A percentile compares a stretch with the other conserved stretches of the same genome.
Conservation (phyloP, 2,329 filamentous ascomycete genomes). For the Fonsecaea monophora region DNA sequence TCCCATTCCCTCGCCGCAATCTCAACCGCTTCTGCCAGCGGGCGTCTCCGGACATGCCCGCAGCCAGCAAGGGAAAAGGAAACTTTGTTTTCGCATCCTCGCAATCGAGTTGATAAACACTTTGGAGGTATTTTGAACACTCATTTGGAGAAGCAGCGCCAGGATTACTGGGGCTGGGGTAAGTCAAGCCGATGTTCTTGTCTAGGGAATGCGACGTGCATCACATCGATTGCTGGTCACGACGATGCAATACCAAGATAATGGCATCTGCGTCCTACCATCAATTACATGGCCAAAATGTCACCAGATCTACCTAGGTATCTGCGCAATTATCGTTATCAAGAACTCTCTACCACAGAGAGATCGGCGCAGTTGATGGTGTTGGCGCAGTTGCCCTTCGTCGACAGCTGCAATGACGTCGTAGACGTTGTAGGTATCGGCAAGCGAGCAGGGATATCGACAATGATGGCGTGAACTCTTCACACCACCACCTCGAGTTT, state of each 20-base stretch:
- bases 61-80: not conserved
- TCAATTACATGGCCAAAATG: not conserved
- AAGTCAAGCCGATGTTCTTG: not conserved
- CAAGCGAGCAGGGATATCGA: not conserved
- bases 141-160: not conserved
- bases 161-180: not conserved
- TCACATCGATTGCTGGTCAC: not conserved
- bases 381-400: not conserved
- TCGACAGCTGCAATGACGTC: not conserved
- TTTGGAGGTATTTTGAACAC: not conserved
- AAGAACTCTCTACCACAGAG: not conserved
- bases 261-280: not conserved
- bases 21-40: not conserved
- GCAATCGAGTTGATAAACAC: not conserved
- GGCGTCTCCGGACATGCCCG: slow-evolving; percentile 4
- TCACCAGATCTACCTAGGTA: not conserved
- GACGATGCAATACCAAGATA: not conserved
- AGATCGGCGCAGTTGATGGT: not conserved
- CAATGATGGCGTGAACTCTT: not conserved
- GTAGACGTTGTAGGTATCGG: not conserved
- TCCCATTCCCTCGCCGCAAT: not conserved
- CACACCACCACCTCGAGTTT: not conserved
- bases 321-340: not conserved
- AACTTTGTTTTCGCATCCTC: not conserved
- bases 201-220: not conserved